phyloP scores from a whole-genome alignment of 2,329 filamentous ascomycete species.

The Balansia obtecta region DNA sequence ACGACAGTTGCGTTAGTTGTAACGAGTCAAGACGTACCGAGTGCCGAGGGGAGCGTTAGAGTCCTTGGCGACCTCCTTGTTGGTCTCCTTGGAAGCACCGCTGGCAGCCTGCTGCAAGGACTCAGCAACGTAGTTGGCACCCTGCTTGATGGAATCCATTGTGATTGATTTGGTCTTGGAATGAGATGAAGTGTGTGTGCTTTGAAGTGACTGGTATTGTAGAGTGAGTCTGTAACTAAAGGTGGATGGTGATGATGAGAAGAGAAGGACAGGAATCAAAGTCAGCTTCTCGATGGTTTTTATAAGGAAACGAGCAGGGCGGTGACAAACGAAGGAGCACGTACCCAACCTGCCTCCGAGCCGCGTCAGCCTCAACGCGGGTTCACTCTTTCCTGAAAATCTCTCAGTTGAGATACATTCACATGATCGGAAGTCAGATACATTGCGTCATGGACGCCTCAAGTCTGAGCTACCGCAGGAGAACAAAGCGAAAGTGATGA shows the following conservation, averaged over 20 bases:
- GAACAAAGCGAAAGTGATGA: neutral
- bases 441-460: slow-evolving; percentile 3
- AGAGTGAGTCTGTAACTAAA: neutral
- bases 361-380: neutral
- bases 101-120: slow-evolving; percentile 42
- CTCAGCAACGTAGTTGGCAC: slow-evolving; percentile 55
- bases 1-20: neutral
- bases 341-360: neutral
- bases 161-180: slow-evolving; percentile 16
- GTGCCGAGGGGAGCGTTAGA: slow-evolving; percentile 36
- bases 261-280: fast-evolving
- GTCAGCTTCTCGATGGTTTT: neutral
- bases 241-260: neutral
- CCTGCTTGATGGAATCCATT: slow-evolving; percentile 46
- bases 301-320: neutral
- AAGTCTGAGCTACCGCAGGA: neutral
- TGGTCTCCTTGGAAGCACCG: slow-evolving; percentile 52
- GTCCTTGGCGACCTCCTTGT: slow-evolving; percentile 58
- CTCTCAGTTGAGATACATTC: neutral
- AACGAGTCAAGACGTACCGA: slow-evolving; percentile 27
- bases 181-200: slow-evolving; percentile 3
- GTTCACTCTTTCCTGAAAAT: neutral
- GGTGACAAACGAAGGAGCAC: neutral
- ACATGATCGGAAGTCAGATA: neutral
- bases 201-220: slow-evolving; percentile 7